phyloP scores from a whole-genome alignment of 1,284 basidiomycete genomes.

The Ganoderma sinense region DNA sequence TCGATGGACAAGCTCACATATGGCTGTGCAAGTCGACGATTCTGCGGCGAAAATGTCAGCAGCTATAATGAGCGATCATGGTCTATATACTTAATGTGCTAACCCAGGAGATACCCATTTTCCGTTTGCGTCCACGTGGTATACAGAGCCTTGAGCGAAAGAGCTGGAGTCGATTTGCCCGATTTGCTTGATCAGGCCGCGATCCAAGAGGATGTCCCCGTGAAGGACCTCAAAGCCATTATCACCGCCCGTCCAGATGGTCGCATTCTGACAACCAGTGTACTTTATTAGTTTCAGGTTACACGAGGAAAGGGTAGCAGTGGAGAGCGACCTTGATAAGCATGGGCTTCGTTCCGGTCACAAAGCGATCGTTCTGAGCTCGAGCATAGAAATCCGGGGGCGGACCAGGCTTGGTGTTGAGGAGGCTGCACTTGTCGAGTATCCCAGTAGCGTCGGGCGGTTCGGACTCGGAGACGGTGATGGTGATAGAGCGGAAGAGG shows the following conservation, averaged over 20 bases:
- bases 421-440: constrained; percentile 48
- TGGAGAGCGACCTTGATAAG: constrained; percentile 40
- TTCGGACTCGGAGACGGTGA: too few species aligned
- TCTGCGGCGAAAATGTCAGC: neutral
- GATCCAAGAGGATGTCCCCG: constrained; percentile 63
- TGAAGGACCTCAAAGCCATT: constrained; percentile 59
- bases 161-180: constrained; percentile 45
- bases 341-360: constrained; percentile 61
- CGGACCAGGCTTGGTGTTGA: constrained; percentile 49
- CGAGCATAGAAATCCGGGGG: constrained; percentile 57
- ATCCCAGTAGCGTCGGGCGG: constrained; percentile 37
- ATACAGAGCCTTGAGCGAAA: neutral
- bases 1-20: constrained; percentile 19
- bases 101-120: constrained; percentile 34
- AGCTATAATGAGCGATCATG: too few species aligned
- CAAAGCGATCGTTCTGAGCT: constrained; percentile 71
- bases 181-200: constrained; percentile 60
- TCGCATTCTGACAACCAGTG: constrained; percentile 59
- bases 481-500: too few species aligned
- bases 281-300: neutral
- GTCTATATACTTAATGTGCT: neutral
- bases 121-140: constrained; percentile 27
- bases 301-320: neutral
- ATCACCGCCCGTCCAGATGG: constrained; percentile 66
- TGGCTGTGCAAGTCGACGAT: constrained; percentile 33